These are phyloP conservation scores for Thermothelomyces thermophilus DNA, from an alignment of 2,329 filamentous ascomycete species.

Conservation along the genomic window DNA sequence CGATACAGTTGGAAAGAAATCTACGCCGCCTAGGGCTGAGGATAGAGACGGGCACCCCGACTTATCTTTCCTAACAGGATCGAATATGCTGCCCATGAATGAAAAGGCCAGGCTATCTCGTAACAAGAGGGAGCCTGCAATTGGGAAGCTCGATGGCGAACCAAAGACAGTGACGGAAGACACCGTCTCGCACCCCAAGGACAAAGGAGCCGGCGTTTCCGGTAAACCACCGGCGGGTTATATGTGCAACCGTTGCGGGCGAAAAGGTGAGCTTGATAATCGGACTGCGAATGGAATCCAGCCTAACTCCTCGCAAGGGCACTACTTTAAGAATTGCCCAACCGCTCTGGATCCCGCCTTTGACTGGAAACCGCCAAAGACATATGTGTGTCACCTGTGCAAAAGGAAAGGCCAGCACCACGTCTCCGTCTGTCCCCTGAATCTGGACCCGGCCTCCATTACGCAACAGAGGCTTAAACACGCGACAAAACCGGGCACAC, in stretches of 20 bases:
- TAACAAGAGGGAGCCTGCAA: too few relatives aligned
- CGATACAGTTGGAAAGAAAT: neutral
- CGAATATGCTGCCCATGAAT: slow-evolving; percentile 5
- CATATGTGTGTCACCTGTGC: slow-evolving; percentile 34
- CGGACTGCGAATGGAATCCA: too few relatives aligned
- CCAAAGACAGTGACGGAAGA: too few relatives aligned
- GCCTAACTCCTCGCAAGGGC: slow-evolving; percentile 29
- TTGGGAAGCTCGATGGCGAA: too few relatives aligned
- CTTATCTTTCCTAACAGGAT: slow-evolving; percentile 17
- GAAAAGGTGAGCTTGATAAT: slow-evolving; percentile 25
- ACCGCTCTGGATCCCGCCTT: slow-evolving; percentile 37
- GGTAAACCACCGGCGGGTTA: neutral
- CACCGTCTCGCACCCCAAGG: too few relatives aligned
- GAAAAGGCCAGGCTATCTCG: neutral
- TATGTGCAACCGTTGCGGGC: slow-evolving; percentile 30
- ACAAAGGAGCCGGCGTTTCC: too few relatives aligned
- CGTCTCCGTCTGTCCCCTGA: slow-evolving; percentile 33
- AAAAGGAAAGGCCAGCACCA: slow-evolving; percentile 30
- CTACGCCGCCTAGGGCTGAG: neutral
- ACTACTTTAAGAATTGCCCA: slow-evolving; percentile 35
- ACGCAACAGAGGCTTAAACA: slow-evolving; percentile 27
- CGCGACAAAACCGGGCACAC: neutral
- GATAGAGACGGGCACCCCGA: neutral
- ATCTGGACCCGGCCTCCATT: slow-evolving; percentile 29
- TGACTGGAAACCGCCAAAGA: slow-evolving; percentile 28